Conservation (phyloP, 768 basidiomycete species). For the Boletus barrowsii region DNA sequence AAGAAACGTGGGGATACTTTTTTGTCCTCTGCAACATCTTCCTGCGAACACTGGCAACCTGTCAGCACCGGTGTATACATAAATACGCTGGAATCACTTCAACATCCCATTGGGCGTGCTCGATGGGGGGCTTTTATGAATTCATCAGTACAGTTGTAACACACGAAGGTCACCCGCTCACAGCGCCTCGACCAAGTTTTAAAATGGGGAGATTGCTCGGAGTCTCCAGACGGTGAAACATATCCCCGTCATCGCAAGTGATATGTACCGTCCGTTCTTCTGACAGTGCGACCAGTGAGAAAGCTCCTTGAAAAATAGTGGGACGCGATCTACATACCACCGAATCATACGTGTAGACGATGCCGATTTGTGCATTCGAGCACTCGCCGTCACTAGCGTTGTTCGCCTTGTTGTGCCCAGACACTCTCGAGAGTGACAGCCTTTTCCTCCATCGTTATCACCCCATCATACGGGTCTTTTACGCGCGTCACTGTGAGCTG, state of each 20-base stretch:
- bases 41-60: constrained; percentile 16
- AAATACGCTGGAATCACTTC: not conserved
- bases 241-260: constrained; percentile 15
- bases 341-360: constrained; percentile 25
- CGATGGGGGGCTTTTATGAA: constrained; percentile 17
- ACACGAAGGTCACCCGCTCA: not conserved
- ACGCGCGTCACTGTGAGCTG: constrained; percentile 5
- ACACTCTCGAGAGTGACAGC: constrained; percentile 22
- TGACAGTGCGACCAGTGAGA: not conserved
- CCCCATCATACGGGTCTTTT: constrained; percentile 3
- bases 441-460: constrained; percentile 22
- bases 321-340: constrained; percentile 5
- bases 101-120: constrained; percentile 10
- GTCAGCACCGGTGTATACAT: not conserved
- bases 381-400: constrained; percentile 28
- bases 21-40: constrained; percentile 23
- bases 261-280: constrained; percentile 30
- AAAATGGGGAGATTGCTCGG: constrained; percentile 21
- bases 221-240: constrained; percentile 8
- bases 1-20: constrained; percentile 18
- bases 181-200: constrained; percentile 21
- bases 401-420: constrained; percentile 18
- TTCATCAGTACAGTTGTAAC: not conserved
- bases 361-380: constrained; percentile 18
- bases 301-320: too few species aligned